These are phyloP conservation scores for Naganishia albida DNA, from an alignment of 1,284 basidiomycete species.

Conservation along the genomic window DNA sequence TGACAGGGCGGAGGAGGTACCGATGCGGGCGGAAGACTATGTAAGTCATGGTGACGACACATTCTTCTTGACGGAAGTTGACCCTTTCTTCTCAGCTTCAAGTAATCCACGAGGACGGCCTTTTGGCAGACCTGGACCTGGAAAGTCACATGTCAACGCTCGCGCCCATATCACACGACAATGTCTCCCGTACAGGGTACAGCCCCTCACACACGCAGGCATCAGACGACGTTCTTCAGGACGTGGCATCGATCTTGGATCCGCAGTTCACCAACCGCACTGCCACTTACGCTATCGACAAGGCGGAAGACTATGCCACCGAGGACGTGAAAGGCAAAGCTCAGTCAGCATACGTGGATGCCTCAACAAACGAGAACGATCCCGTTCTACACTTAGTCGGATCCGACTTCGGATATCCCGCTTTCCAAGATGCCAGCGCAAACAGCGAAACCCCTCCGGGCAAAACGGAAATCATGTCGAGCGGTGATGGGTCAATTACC, in stretches of 20 bases:
- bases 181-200: not conserved
- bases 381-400: slow-evolving; percentile 1
- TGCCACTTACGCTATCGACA: not conserved
- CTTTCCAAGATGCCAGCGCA: not conserved
- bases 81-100: not conserved
- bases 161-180: not conserved
- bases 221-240: slow-evolving; percentile 21
- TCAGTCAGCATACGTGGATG: too few relatives aligned
- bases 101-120: slow-evolving; percentile 25
- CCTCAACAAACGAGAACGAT: not conserved
- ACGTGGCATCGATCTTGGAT: slow-evolving; percentile 18
- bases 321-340: too few relatives aligned
- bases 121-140: slow-evolving; percentile 22
- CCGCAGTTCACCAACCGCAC: slow-evolving; percentile 10
- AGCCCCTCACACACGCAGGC: slow-evolving; percentile 21
- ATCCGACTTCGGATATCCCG: slow-evolving; percentile 4
- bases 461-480: not conserved
- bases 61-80: not conserved
- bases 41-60: slow-evolving; percentile 15
- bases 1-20: too few relatives aligned
- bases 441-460: not conserved
- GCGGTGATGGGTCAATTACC: slow-evolving; percentile 3
- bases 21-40: slow-evolving; percentile 25
- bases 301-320: not conserved
- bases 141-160: slow-evolving; percentile 7